These are phyloP conservation scores for Dothistroma septosporum DNA, from an alignment of 2,329 filamentous ascomycete genomes.

Conservation along the genomic window DNA sequence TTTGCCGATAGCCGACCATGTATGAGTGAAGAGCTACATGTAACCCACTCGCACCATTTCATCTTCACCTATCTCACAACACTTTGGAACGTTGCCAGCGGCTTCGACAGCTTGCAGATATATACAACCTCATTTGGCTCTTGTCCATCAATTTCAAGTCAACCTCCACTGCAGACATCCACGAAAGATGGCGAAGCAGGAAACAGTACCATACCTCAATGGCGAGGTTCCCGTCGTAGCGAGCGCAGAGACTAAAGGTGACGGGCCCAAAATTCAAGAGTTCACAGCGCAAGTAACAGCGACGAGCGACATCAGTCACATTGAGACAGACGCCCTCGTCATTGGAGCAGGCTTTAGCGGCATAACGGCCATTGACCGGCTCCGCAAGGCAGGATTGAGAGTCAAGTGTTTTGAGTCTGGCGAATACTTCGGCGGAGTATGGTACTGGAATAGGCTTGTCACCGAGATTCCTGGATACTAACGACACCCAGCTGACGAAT, in stretches of 20 bases:
- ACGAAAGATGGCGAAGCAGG: constrained; percentile 3
- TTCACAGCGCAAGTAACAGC: constrained; percentile 6
- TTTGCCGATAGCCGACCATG: neutral
- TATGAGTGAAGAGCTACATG: neutral
- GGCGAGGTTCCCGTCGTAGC: constrained; percentile 14
- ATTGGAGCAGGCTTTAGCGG: constrained; percentile 44
- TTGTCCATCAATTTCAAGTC: neutral
- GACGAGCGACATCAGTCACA: constrained; percentile 5
- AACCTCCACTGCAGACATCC: neutral
- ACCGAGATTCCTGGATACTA: constrained; percentile 27
- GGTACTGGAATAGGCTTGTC: constrained; percentile 37
- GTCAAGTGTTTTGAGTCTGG: constrained; percentile 37
- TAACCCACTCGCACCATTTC: neutral
- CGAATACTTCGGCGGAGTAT: constrained; percentile 36
- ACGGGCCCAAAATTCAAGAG: constrained; percentile 10
- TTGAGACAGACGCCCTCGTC: constrained; percentile 25
- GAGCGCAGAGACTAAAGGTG: constrained; percentile 7
- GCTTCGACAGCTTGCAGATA: no score
- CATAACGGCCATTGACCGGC: constrained; percentile 37
- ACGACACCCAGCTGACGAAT: constrained; percentile 10
- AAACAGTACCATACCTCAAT: constrained; percentile 12
- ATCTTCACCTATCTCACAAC: neutral
- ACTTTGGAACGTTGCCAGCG: neutral
- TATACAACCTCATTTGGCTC: no score
- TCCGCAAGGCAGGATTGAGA: constrained; percentile 33